Percentiles rank a stretch among this genome's conserved stretches.
These are phyloP conservation scores for Sarocladium strictum DNA, from an alignment of 2,329 filamentous ascomycete species.

Conservation along the genomic window DNA sequence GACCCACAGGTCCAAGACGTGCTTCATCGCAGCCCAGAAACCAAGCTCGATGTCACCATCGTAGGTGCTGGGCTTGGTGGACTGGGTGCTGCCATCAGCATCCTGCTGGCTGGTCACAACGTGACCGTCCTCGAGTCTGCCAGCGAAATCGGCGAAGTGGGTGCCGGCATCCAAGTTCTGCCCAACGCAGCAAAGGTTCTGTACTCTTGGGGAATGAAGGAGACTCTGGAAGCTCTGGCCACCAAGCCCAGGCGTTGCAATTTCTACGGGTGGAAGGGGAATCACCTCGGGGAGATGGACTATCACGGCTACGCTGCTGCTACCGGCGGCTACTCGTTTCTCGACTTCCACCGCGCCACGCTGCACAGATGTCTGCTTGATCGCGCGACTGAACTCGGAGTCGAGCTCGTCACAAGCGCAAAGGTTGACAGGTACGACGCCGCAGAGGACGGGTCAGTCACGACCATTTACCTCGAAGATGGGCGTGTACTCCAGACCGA, in stretches of 20 bases:
- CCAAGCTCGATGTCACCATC: conserved; percentile 11
- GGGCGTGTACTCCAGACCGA: conserved; percentile 31
- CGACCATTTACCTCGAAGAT: conserved; percentile 20
- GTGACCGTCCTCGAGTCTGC: conserved; percentile 20
- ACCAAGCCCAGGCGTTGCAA: conserved; percentile 19
- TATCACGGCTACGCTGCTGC: conserved; percentile 17
- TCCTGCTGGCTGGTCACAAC: conserved; percentile 18
- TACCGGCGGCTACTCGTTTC: background rate
- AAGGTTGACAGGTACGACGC: conserved; percentile 5
- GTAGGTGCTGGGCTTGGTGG: conserved; percentile 22
- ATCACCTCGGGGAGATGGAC: conserved; percentile 18
- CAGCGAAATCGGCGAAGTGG: conserved; percentile 19
- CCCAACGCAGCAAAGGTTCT: conserved; percentile 19
- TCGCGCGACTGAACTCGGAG: conserved; percentile 32
- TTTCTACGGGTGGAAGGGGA: conserved; percentile 21
- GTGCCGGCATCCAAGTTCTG: conserved; percentile 20
- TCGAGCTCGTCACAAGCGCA: conserved; percentile 23
- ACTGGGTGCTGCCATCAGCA: conserved; percentile 18
- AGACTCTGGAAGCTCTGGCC: conserved; percentile 14
- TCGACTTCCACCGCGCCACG: conserved; percentile 28
- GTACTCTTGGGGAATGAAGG: conserved; percentile 18
- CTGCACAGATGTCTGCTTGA: conserved; percentile 36
- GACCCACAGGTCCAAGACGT: background rate
- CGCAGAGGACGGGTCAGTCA: conserved; percentile 10
- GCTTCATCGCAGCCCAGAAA: background rate